These are phyloP conservation scores for Geotrichum citri-aurantii DNA, from an alignment of 1,139 yeast species.

Conservation along the genomic window DNA sequence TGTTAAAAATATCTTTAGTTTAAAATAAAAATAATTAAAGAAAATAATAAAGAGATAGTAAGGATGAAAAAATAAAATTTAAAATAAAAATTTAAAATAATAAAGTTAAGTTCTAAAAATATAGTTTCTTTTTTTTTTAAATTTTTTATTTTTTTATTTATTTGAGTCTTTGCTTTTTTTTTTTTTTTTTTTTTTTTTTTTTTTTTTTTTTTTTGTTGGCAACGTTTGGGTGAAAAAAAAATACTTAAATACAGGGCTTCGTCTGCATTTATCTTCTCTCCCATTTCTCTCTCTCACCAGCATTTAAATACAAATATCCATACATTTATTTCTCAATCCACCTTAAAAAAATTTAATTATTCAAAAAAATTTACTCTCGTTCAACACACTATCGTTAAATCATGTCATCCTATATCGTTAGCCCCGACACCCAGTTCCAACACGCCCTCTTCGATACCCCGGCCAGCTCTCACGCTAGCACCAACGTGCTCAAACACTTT, in stretches of 20 bases:
- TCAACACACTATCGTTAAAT: background rate
- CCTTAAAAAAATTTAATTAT: too few relatives aligned
- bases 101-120: background rate
- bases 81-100: background rate
- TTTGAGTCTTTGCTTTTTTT: background rate
- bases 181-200: background rate
- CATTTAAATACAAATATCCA: too few relatives aligned
- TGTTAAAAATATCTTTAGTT: too few relatives aligned
- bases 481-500: background rate
- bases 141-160: background rate
- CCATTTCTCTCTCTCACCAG: background rate
- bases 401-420: constrained; percentile 14
- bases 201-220: background rate
- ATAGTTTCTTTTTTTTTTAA: background rate
- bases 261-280: background rate
- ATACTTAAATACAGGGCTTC: background rate
- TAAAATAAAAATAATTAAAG: too few relatives aligned
- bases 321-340: too few relatives aligned
- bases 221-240: too few relatives aligned
- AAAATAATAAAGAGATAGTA: too few relatives aligned
- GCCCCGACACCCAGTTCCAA: constrained; percentile 14
- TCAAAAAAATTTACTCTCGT: background rate
- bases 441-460: constrained; percentile 13
- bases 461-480: background rate
- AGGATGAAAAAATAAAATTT: background rate